These are phyloP conservation scores for Fusarium illudens DNA, from an alignment of 2,329 filamentous ascomycete species.

Conservation along the genomic window DNA sequence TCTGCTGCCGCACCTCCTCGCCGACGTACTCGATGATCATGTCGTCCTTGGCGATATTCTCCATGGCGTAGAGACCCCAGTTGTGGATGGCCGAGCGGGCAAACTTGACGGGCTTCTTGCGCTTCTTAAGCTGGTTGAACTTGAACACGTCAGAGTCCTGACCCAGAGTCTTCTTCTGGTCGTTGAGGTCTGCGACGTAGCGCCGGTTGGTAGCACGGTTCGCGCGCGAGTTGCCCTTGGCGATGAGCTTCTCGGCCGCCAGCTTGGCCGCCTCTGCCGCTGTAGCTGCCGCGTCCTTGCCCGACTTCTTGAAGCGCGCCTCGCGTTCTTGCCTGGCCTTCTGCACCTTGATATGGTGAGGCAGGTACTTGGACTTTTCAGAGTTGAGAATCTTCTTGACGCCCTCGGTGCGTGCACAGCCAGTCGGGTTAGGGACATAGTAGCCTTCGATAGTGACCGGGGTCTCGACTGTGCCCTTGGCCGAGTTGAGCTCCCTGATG, in stretches of 20 bases:
- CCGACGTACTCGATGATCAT: conserved; percentile 99
- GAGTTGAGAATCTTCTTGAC: conserved; percentile 95
- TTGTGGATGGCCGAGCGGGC: conserved; percentile 98
- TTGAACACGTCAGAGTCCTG: conserved; percentile 90
- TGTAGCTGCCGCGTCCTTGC: conserved; percentile 70
- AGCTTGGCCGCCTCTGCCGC: conserved; percentile 77
- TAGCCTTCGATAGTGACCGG: conserved; percentile 66
- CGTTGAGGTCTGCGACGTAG: conserved; percentile 92
- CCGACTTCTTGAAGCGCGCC: conserved; percentile 72
- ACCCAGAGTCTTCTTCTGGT: conserved; percentile 86
- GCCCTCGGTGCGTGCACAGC: conserved; percentile 89
- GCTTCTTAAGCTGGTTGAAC: conserved; percentile 99
- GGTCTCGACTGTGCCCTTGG: conserved; percentile 37
- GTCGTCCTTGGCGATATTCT: conserved; percentile 95
- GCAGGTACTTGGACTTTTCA: conserved; percentile 97
- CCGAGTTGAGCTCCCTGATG: conserved; percentile 63
- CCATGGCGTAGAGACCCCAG: conserved; percentile 97
- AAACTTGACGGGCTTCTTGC: conserved; percentile 99
- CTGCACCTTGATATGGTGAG: conserved; percentile 96
- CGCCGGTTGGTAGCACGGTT: conserved; percentile 96
- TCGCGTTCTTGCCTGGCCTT: conserved; percentile 92
- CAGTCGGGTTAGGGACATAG: conserved; percentile 86
- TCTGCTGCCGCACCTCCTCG: conserved; percentile 95
- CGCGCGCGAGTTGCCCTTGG: conserved; percentile 89
- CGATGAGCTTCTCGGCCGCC: conserved; percentile 79